Percentiles rank a stretch among this genome's conserved stretches.
Evolutionary conservation across 345 rosid genomes (phyloP).

Genomic region (Cardamine chenopodiifolia): DNA sequence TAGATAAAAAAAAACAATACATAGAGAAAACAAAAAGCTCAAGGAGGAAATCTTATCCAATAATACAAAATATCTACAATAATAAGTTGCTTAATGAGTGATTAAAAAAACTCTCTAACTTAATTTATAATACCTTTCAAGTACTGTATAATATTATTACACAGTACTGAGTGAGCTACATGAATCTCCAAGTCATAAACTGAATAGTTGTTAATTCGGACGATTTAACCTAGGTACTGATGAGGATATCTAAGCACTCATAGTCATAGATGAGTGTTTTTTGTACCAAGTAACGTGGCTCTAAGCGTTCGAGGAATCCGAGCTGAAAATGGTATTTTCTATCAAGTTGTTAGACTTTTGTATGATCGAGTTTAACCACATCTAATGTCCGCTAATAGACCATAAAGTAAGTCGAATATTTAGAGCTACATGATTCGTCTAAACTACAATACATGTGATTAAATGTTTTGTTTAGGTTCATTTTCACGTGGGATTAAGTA

Average conservation of each 20-base stretch:
- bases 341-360: background rate
- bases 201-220: background rate
- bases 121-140: background rate
- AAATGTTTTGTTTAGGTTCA: too few species aligned
- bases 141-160: background rate
- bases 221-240: background rate
- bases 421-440: background rate
- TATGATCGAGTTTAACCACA: background rate
- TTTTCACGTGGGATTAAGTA: background rate
- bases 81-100: background rate
- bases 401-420: background rate
- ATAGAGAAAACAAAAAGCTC: background rate
- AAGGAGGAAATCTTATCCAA: constrained; percentile 9
- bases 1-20: background rate
- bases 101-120: background rate
- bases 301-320: background rate
- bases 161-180: background rate
- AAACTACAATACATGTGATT: background rate
- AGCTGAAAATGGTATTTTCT: background rate
- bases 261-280: background rate
- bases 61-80: constrained; percentile 8
- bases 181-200: background rate
- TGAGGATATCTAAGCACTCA: background rate
- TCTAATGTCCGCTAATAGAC: background rate
- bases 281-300: background rate